Evolutionary conservation across 2,329 filamentous ascomycete genomes (phyloP), one percentile per base, ranked within the genome.

Genomic region (Hymenoscyphus repandus): DNA sequence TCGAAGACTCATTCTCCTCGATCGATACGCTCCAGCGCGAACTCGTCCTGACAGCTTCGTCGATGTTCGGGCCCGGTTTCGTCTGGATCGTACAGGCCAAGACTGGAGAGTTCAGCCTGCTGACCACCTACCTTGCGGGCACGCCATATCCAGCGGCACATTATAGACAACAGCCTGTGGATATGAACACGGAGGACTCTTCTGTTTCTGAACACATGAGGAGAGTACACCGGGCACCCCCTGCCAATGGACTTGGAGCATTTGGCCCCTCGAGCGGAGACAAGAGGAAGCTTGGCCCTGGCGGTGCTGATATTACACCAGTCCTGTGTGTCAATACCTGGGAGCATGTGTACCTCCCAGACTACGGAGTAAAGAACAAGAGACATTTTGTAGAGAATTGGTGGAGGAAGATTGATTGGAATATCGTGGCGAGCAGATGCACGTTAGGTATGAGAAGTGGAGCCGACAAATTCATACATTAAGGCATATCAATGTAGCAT

Each of bases 51-150:
- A 95, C 86, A 37, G 92, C 92, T 52, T 77, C 82, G 59, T 80
- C 83, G 72, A 96, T 97, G 90, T 97, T 99, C 73, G 93, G 92
- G 49, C 91, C 92, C 0, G 93, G 93, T 58, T 97, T 95, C 72
- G 87, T 97, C 66, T 99, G 93, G 93, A 84, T 99, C 55, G 88
- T 96, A 64, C 75, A 74, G 61, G 53, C 54, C 38, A 70, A 72
- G 66, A 68, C 50, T 20, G 54, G 53, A 17, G 69, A 73, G 31
- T 77, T 76, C 72, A 82, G 84, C 63, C 79, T 99, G 64, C 77
- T 99, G 52, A 79, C 83, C 62, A 99, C 93, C 51, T 99, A 97
- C 75, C 82, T 91, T 54, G 91, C 92, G 51, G 93, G 93, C 51
- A 88, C 87, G 6, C 93, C 93, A 4, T 93, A 92, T 70, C 81